Percentiles rank a stretch among this genome's conserved stretches.
Evolutionary conservation across 805 yeast species (phyloP).

Genomic region (Cyberlindnera americana): DNA sequence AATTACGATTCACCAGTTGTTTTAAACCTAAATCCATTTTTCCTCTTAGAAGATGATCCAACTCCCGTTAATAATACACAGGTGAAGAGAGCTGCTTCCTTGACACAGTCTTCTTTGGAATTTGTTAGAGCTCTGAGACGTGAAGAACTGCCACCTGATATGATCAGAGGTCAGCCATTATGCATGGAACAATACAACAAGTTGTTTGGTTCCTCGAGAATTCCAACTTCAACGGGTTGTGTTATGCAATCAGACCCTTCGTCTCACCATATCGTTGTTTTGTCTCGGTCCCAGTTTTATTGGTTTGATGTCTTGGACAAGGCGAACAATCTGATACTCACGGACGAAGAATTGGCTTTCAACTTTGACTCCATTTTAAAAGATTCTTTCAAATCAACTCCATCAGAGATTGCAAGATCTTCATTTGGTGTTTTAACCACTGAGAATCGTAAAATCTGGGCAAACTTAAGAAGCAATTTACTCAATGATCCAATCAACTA

Average conservation of each 20-base stretch:
- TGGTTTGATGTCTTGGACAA: conserved; percentile 91
- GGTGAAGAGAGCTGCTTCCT: conserved; percentile 75
- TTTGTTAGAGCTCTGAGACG: conserved; percentile 77
- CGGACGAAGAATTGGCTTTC: conserved; percentile 70
- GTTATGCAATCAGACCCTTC: conserved; percentile 75
- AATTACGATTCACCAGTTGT: conserved; percentile 89
- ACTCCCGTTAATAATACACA: conserved; percentile 50
- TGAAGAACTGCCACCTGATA: conserved; percentile 70
- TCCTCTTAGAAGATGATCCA: conserved; percentile 88
- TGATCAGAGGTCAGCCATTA: conserved; percentile 58
- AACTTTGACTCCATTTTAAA: conserved; percentile 73
- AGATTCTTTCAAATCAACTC: conserved; percentile 55
- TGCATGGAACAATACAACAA: conserved; percentile 92
- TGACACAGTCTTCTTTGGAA: conserved; percentile 72
- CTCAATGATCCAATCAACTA: conserved; percentile 49
- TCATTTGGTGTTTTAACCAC: conserved; percentile 90
- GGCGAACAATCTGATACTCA: conserved; percentile 63
- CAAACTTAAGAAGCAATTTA: conserved; percentile 58
- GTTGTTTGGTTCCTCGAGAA: conserved; percentile 82
- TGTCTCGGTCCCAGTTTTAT: conserved; percentile 84
- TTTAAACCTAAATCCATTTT: conserved; percentile 86
- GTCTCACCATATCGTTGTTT: conserved; percentile 76
- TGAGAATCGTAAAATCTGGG: conserved; percentile 87
- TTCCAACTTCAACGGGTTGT: conserved; percentile 81
- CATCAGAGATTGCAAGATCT: conserved; percentile 66